These are phyloP conservation scores for Mediolabrus comicus DNA, from an alignment of 108 stramenopile genomes.

Conservation along the genomic window DNA sequence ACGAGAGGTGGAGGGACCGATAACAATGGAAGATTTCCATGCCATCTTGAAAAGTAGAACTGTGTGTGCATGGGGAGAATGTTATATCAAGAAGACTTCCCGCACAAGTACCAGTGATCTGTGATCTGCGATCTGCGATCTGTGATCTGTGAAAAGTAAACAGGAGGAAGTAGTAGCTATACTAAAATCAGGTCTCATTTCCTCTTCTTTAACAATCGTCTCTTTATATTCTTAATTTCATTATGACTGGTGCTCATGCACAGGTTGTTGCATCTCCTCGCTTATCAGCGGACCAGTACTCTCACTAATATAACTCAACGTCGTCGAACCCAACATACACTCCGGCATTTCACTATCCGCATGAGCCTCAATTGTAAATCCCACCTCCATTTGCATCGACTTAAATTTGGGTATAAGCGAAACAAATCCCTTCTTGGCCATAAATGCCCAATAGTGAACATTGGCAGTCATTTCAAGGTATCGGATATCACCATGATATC, in stretches of 20 bases:
- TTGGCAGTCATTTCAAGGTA: conserved; percentile 58
- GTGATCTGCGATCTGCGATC: too few species aligned
- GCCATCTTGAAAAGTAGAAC: conserved; percentile 64
- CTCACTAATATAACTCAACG: conserved; percentile 42
- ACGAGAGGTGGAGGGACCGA: conserved; percentile 15
- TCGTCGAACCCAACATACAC: conserved; percentile 55
- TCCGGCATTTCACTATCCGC: conserved; percentile 64
- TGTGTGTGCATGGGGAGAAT: conserved; percentile 88
- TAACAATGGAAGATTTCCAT: conserved; percentile 43
- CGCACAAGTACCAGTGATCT: conserved; percentile 29
- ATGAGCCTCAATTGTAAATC: conserved; percentile 64
- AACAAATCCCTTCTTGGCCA: conserved; percentile 69
- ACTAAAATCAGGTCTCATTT: too few species aligned
- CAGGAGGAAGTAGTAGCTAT: too few species aligned
- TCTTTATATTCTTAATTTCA: neutral
- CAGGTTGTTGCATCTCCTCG: conserved; percentile 41
- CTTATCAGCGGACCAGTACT: conserved; percentile 38
- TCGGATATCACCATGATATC: conserved; percentile 38
- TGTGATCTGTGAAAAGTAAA: too few species aligned
- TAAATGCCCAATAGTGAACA: conserved; percentile 56
- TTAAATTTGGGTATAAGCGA: conserved; percentile 55
- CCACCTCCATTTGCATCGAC: conserved; percentile 61
- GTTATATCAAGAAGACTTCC: conserved; percentile 59
- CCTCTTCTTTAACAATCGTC: neutral
- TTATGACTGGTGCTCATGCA: conserved; percentile 44